Evolutionary conservation across 1,284 basidiomycete species (phyloP).

Genomic region (Moesziomyces globuligerus): DNA sequence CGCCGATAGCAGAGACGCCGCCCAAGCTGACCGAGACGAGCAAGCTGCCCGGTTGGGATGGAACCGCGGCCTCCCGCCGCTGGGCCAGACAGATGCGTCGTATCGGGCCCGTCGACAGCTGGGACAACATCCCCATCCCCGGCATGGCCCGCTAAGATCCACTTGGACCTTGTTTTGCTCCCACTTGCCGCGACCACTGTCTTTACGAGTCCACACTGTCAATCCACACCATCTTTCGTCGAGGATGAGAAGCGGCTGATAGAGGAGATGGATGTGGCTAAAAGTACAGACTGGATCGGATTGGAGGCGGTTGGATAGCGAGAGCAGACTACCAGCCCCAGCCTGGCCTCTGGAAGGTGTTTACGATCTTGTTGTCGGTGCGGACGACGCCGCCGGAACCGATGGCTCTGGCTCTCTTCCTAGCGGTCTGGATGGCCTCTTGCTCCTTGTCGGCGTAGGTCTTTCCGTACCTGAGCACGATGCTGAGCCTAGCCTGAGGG

Average conservation of each 20-base stretch:
- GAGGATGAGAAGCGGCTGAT: not conserved
- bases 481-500: slow-evolving; percentile 79
- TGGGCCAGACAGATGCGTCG: slow-evolving; percentile 4
- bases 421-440: slow-evolving; percentile 75
- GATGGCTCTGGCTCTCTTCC: slow-evolving; percentile 81
- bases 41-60: not conserved
- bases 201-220: not conserved
- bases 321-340: slow-evolving; percentile 54
- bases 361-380: slow-evolving; percentile 51
- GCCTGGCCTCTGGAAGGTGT: slow-evolving; percentile 61
- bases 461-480: slow-evolving; percentile 84
- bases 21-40: not conserved
- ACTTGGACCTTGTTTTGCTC: not conserved
- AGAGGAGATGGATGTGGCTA: not conserved
- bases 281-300: slow-evolving; percentile 2
- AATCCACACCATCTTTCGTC: not conserved
- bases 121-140: slow-evolving; percentile 7
- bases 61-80: not conserved
- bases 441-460: slow-evolving; percentile 78
- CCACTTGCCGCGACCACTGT: not conserved
- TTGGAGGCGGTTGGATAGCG: not conserved
- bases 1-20: not conserved
- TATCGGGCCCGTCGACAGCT: not conserved
- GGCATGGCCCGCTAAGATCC: slow-evolving; percentile 5
- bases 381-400: slow-evolving; percentile 70